These are phyloP conservation scores for Urochloa ruziziensis DNA, from an alignment of 176 grass and related monocot genomes.

Conservation along the genomic window DNA sequence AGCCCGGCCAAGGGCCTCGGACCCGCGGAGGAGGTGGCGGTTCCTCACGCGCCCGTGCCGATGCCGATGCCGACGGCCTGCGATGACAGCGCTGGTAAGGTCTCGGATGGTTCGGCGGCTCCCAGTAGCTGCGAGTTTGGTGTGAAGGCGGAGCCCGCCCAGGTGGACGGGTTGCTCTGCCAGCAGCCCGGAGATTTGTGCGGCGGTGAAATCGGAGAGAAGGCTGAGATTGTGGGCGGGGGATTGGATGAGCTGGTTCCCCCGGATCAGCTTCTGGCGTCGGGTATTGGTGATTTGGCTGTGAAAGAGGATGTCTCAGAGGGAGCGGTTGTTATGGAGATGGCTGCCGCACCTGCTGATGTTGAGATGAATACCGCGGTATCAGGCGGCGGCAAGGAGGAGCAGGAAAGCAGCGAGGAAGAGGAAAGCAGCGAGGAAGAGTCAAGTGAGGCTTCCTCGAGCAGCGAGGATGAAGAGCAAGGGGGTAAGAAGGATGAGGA, in stretches of 20 bases:
- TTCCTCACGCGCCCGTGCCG: background rate
- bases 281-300: slow-evolving; percentile 10
- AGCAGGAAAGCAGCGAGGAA: slow-evolving; percentile 31
- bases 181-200: background rate
- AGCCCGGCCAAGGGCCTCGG: background rate
- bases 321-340: background rate
- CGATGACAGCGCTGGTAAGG: background rate
- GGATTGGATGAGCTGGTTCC: background rate
- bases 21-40: slow-evolving; percentile 11
- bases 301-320: background rate
- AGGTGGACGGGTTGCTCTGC: background rate
- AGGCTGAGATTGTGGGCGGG: background rate
- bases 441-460: slow-evolving; percentile 30
- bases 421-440: slow-evolving; percentile 42
- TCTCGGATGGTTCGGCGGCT: background rate
- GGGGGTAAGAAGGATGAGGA: slow-evolving; percentile 35
- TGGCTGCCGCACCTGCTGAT: background rate
- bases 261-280: slow-evolving; percentile 1
- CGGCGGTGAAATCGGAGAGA: slow-evolving; percentile 2
- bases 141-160: slow-evolving; percentile 1
- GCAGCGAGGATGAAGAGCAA: slow-evolving; percentile 37
- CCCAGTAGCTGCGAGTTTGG: background rate
- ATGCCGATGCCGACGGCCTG: background rate
- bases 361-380: background rate
- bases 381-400: background rate